phyloP scores from a whole-genome alignment of 108 stramenopile species.

The Bacterosira constricta region DNA sequence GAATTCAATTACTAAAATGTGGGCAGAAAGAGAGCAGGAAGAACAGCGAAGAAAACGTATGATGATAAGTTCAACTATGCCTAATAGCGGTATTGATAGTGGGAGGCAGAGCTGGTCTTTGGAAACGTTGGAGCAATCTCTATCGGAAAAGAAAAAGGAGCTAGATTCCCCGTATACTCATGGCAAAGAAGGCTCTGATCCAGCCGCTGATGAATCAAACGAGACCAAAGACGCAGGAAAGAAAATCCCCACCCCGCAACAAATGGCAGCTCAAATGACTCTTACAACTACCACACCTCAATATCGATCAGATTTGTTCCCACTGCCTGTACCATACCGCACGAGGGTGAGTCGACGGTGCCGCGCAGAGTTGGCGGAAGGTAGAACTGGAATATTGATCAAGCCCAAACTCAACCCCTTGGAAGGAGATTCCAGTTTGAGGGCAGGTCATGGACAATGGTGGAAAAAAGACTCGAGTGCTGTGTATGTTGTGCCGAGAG shows the following conservation, averaged over 20 bases:
- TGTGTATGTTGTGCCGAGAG: constrained; percentile 73
- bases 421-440: constrained; percentile 84
- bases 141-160: constrained; percentile 40
- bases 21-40: constrained; percentile 42
- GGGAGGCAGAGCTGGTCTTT: constrained; percentile 56
- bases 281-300: constrained; percentile 25
- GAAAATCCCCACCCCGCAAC: constrained; percentile 22
- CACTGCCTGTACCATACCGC: constrained; percentile 70
- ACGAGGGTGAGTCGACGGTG: constrained; percentile 73
- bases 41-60: constrained; percentile 34
- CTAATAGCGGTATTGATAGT: background rate
- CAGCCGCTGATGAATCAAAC: background rate
- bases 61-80: background rate
- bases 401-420: constrained; percentile 91
- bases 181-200: background rate
- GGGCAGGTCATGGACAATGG: constrained; percentile 86
- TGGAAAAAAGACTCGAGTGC: constrained; percentile 79
- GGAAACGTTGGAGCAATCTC: constrained; percentile 60
- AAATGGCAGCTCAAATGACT: constrained; percentile 43
- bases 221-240: background rate
- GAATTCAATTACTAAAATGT: constrained; percentile 24
- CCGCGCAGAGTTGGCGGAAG: constrained; percentile 71
- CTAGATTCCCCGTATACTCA: constrained; percentile 1
- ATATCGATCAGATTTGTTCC: constrained; percentile 49
- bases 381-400: constrained; percentile 83